These are phyloP conservation scores for Metschnikowia shivogae DNA, from an alignment of 805 yeast genomes.

Conservation along the genomic window DNA sequence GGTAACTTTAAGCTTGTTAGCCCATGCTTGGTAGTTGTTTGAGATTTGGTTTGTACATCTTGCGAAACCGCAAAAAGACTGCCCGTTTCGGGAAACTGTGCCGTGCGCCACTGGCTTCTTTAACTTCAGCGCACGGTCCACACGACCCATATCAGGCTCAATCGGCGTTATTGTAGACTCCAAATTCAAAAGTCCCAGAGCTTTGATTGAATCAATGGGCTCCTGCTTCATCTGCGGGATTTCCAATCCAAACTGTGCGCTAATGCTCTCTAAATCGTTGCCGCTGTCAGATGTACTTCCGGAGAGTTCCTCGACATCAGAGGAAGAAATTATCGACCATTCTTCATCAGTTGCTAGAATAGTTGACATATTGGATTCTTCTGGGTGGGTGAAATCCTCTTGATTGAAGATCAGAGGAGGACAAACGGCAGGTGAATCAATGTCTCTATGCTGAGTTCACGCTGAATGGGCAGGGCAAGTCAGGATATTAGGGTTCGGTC, in stretches of 20 bases:
- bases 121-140: neutral
- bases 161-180: neutral
- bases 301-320: constrained; percentile 35
- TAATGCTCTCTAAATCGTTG: neutral
- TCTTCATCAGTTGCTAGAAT: constrained; percentile 32
- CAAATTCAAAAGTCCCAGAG: neutral
- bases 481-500: too few species aligned
- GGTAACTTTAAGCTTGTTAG: neutral
- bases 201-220: too few species aligned
- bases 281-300: constrained; percentile 1
- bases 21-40: neutral
- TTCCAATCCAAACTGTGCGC: neutral
- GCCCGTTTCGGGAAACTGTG: neutral
- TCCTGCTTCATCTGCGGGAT: too few species aligned
- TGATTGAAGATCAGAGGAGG: too few species aligned
- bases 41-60: neutral
- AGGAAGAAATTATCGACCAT: constrained; percentile 43
- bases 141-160: neutral
- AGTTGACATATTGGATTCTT: neutral
- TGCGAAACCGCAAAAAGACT: neutral
- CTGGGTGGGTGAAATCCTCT: too few species aligned
- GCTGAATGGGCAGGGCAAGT: too few species aligned
- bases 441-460: too few species aligned
- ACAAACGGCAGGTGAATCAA: too few species aligned
- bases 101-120: neutral